These are phyloP conservation scores for Scheffersomyces titani DNA, from an alignment of 1,139 yeast genomes.

Conservation along the genomic window DNA sequence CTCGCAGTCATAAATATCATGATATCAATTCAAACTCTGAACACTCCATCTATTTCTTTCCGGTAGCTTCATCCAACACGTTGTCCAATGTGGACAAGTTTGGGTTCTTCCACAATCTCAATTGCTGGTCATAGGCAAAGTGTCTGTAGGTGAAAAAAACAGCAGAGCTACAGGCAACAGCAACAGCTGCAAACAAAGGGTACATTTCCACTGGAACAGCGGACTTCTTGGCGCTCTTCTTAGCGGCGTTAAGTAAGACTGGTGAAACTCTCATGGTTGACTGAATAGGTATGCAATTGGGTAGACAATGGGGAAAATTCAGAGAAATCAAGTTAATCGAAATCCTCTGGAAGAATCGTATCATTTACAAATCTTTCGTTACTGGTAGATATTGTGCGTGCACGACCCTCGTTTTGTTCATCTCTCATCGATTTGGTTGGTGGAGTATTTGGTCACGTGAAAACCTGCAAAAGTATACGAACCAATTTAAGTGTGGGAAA, in stretches of 20 bases:
- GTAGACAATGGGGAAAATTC: not conserved
- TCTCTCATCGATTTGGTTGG: slow-evolving; percentile 10
- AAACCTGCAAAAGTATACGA: not conserved
- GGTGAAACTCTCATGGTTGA: slow-evolving; percentile 55
- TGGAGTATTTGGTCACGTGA: slow-evolving; percentile 4
- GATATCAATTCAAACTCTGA: not conserved
- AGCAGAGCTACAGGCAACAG: slow-evolving; percentile 69
- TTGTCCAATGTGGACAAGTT: slow-evolving; percentile 56
- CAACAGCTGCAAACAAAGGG: slow-evolving; percentile 64
- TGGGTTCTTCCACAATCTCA: slow-evolving; percentile 74
- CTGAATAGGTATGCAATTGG: not conserved
- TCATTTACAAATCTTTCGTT: not conserved
- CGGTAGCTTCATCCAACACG: slow-evolving; percentile 54
- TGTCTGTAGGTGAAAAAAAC: slow-evolving; percentile 72
- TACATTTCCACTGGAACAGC: slow-evolving; percentile 72
- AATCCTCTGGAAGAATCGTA: not conserved
- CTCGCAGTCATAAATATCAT: not conserved
- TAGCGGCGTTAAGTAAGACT: slow-evolving; percentile 53
- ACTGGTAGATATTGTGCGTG: not conserved
- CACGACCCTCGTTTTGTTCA: not conserved
- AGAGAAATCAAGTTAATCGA: not conserved
- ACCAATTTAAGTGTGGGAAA: not conserved
- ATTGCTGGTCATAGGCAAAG: slow-evolving; percentile 61
- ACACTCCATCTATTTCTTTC: slow-evolving; percentile 18
- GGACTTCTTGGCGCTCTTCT: slow-evolving; percentile 30